Evolutionary conservation across 352 stramenopile species (phyloP).

Genomic region (Globisporangium nagaii): DNA sequence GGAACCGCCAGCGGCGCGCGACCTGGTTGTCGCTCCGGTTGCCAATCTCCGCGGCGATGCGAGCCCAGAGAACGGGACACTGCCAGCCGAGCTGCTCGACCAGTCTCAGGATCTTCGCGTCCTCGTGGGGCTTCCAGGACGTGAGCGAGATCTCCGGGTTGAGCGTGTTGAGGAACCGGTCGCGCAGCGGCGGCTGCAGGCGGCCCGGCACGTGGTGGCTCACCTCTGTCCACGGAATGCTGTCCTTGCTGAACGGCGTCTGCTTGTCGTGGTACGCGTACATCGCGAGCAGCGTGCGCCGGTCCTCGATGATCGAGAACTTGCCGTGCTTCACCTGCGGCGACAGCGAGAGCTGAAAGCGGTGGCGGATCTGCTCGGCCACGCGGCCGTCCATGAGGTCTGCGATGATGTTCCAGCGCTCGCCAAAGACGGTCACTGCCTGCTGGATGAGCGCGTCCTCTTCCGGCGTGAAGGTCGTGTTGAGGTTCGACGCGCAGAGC

Average conservation of each 20-base stretch:
- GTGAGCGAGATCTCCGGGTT: conserved; percentile 61
- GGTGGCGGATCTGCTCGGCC: conserved; percentile 68
- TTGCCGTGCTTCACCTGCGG: conserved; percentile 62
- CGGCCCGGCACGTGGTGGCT: conserved; percentile 54
- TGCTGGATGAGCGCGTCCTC: conserved; percentile 47
- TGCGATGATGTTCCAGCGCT: conserved; percentile 75
- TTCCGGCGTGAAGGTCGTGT: conserved; percentile 37
- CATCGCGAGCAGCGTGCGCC: conserved; percentile 52
- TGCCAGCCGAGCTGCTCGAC: conserved; percentile 36
- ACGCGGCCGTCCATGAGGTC: conserved; percentile 70
- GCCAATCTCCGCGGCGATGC: conserved; percentile 33
- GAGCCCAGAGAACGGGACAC: conserved; percentile 30
- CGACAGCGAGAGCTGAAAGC: conserved; percentile 63
- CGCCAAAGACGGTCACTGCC: conserved; percentile 60
- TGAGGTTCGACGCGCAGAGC: conserved; percentile 33
- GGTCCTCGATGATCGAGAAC: conserved; percentile 69
- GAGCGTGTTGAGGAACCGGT: conserved; percentile 64
- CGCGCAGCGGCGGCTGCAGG: conserved; percentile 43
- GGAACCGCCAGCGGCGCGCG: conserved; percentile 28
- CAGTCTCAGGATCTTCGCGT: conserved; percentile 28
- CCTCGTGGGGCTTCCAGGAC: conserved; percentile 50
- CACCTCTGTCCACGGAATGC: conserved; percentile 57
- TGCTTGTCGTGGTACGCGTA: conserved; percentile 41
- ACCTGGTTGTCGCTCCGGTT: conserved; percentile 51
- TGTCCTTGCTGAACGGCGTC: conserved; percentile 38